Evolutionary conservation across 768 basidiomycete species (phyloP).

Genomic region (Xerocomus spinulosus): DNA sequence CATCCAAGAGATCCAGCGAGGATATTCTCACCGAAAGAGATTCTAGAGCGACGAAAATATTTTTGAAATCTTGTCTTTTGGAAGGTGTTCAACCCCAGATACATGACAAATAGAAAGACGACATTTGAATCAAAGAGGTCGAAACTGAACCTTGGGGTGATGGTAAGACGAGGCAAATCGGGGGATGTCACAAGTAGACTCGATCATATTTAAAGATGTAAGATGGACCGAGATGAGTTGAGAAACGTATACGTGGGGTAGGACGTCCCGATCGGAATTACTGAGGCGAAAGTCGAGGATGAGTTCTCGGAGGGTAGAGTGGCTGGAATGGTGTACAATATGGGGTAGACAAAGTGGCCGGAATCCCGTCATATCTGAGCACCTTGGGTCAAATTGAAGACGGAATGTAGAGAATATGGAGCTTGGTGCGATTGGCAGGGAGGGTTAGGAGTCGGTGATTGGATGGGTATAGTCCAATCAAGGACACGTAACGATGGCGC

Average conservation of each 20-base stretch:
- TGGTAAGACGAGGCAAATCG: conserved; percentile 15
- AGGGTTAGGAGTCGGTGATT: conserved; percentile 2
- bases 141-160: conserved; percentile 4
- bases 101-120: conserved; percentile 12
- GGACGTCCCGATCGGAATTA: conserved; percentile 11
- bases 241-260: conserved; percentile 10
- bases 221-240: conserved; percentile 18
- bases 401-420: conserved; percentile 14
- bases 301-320: conserved; percentile 16
- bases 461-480: conserved; percentile 8
- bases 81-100: conserved; percentile 20
- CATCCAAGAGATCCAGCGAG: no score
- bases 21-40: no score
- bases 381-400: conserved; percentile 8
- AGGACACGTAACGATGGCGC: conserved; percentile 19
- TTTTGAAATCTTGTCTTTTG: no score
- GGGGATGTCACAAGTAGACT: conserved; percentile 30
- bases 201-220: no score
- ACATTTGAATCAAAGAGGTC: not conserved
- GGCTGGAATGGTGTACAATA: not conserved
- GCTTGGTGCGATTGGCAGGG: conserved; percentile 9
- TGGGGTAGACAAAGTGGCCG: conserved; percentile 11
- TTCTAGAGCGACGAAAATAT: no score
- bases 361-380: not conserved
- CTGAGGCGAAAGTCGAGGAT: conserved; percentile 2